Base-by-base conservation (phyloP, 805 yeast species). In the Starmera dryadoides region DNA sequence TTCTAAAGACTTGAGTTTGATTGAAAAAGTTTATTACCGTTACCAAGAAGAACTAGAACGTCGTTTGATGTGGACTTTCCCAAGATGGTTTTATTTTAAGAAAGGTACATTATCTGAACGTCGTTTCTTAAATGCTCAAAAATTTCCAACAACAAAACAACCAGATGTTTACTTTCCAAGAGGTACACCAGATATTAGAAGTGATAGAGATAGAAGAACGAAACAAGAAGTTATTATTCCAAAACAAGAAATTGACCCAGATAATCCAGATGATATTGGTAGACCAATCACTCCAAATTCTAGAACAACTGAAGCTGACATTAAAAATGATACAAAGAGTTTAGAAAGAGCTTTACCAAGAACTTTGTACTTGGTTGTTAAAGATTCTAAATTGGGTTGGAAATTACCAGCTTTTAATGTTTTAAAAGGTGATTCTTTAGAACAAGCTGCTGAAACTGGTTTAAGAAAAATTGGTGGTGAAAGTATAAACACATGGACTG, bases 21-120 rank as follows among this genome's bases (percentile, higher is more conserved):
- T 91, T 50, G 96, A 87, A 51, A 55, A 67, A 43, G 78, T 79
- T 37, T 93, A 81, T 61, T 86, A 83, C 58, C 68, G 77, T 39
- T 93, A 93, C 59, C 95, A 89, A 61, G 75, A 78, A 37, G 95
- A 86, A 59, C 70, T 93, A 40, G 89, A 88, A 69, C 80, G 80
- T 55, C 75, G 98, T 52, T 70, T 93, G 49, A 88, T 89, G 95
- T 88, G 96, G 96, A 88, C 98, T 0, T 93, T 93, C 62, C 98
- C 98, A 5, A 79, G 82, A 50, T 87, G 87, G 75, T 89, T 79
- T 58, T 93, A 89, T 65, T 93, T 81, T 67, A 86, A 83, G 56
- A 81, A 76, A 52, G 98, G 98, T 45, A 82, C 97, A 1, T 68
- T 93, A 45, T 77, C 95, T 3, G 96, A 87, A 58, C 85, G 87